These are phyloP conservation scores for Salvia sclarea DNA, from an alignment of 305 asterid genomes.

Conservation along the genomic window DNA sequence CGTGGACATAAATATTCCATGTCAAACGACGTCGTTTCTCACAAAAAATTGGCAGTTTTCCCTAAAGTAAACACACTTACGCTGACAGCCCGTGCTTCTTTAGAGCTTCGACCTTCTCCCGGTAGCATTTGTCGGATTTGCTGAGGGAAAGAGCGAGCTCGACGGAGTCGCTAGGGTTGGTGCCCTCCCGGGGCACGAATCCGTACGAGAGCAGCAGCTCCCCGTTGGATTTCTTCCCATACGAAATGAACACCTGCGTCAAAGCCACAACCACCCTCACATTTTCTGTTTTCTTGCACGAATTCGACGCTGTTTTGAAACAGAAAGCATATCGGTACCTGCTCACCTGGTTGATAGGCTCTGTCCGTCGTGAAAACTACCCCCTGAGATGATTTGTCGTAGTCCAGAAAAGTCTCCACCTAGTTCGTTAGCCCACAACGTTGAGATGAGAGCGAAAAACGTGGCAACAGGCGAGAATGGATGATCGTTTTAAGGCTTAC, in stretches of 20 bases:
- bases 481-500: constrained; percentile 50
- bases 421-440: constrained; percentile 39
- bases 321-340: too few species aligned
- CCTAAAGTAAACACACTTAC: constrained; percentile 67
- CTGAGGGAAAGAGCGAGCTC: constrained; percentile 66
- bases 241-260: constrained; percentile 88
- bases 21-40: too few species aligned
- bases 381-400: constrained; percentile 85
- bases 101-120: constrained; percentile 69
- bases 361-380: constrained; percentile 90
- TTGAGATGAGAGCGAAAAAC: constrained; percentile 28
- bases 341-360: constrained; percentile 99
- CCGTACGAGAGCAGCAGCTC: constrained; percentile 95
- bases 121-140: constrained; percentile 80
- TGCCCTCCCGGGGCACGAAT: constrained; percentile 95
- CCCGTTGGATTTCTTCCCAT: constrained; percentile 90
- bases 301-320: too few species aligned
- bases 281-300: not conserved
- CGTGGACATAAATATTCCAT: too few species aligned
- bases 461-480: constrained; percentile 20
- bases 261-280: constrained; percentile 19
- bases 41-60: too few species aligned
- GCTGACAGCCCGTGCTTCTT: constrained; percentile 67
- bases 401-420: constrained; percentile 92
- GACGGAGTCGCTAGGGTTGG: constrained; percentile 84